Percentiles rank a stretch among this genome's conserved stretches.
Conservation (phyloP, 129 eudicot genomes). For the Logfia minima region DNA sequence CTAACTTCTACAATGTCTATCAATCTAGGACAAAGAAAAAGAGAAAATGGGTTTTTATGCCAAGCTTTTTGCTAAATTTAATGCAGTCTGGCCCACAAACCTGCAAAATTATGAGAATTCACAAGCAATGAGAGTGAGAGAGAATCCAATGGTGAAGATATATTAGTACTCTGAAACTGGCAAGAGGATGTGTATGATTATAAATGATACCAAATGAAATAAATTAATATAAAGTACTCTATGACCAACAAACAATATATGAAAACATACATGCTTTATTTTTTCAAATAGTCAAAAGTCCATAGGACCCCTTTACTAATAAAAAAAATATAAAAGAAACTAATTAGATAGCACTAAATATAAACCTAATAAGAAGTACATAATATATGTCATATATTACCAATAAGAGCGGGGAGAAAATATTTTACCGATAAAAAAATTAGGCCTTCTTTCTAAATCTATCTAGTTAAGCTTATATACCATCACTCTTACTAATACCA, state of each 20-base stretch:
- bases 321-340: no score
- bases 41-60: not conserved
- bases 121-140: not conserved
- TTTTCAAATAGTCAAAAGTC: not conserved
- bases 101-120: conserved; percentile 22
- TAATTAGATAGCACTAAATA: no score
- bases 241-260: conserved; percentile 22
- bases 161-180: conserved; percentile 11
- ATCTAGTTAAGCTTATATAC: no score
- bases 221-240: conserved; percentile 3
- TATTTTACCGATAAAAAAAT: no score
- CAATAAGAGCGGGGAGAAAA: no score
- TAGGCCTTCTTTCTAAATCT: no score
- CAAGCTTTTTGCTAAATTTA: conserved; percentile 28
- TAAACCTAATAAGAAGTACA: no score
- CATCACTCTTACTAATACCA: no score
- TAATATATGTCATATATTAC: no score
- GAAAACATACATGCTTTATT: not conserved
- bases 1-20: not conserved
- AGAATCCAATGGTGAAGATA: conserved; percentile 28
- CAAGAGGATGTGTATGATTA: conserved; percentile 9
- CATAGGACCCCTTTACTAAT: not conserved
- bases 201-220: not conserved
- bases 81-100: conserved; percentile 59
- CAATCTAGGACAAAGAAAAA: not conserved